Percentiles rank a stretch among this genome's conserved stretches.
These are phyloP conservation scores for Hemileia vastatrix DNA, from an alignment of 1,284 basidiomycete species.

Conservation along the genomic window DNA sequence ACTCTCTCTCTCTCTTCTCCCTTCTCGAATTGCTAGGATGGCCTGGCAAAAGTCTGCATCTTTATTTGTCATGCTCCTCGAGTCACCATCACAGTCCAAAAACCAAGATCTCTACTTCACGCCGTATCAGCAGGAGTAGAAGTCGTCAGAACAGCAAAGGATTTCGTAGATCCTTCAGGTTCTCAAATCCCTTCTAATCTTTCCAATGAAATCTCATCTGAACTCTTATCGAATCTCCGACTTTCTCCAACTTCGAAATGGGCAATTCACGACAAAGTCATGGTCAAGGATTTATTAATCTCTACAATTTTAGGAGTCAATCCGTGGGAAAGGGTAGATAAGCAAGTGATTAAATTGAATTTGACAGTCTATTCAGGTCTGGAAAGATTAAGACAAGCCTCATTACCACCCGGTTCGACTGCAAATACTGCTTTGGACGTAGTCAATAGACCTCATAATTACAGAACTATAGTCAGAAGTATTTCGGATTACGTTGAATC, in stretches of 20 bases:
- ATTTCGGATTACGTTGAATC: slow-evolving; percentile 47
- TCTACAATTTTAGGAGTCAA: slow-evolving; percentile 63
- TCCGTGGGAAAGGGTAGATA: slow-evolving; percentile 58
- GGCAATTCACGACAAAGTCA: slow-evolving; percentile 38
- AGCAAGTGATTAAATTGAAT: slow-evolving; percentile 60
- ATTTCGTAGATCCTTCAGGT: slow-evolving; percentile 29
- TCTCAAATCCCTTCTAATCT: slow-evolving; percentile 18
- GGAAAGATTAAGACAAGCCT: too few relatives aligned
- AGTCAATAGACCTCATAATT: slow-evolving; percentile 30
- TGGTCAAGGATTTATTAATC: slow-evolving; percentile 53
- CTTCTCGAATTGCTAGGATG: slow-evolving; percentile 40
- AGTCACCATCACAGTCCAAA: slow-evolving; percentile 48
- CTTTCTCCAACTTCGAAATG: slow-evolving; percentile 27
- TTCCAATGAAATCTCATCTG: slow-evolving; percentile 22
- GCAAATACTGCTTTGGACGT: too few relatives aligned
- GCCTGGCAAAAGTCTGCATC: slow-evolving; percentile 49
- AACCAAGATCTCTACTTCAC: slow-evolving; percentile 54
- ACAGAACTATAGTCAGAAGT: slow-evolving; percentile 28
- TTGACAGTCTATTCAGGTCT: slow-evolving; percentile 47
- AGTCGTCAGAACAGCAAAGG: slow-evolving; percentile 35
- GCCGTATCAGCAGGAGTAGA: slow-evolving; percentile 50
- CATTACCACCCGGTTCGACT: too few relatives aligned
- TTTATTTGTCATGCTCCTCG: slow-evolving; percentile 46
- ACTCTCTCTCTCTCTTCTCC: neutral
- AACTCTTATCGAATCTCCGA: slow-evolving; percentile 16